Base-by-base conservation (phyloP, 1,284 basidiomycete species). In the Ganoderma sinense region DNA sequence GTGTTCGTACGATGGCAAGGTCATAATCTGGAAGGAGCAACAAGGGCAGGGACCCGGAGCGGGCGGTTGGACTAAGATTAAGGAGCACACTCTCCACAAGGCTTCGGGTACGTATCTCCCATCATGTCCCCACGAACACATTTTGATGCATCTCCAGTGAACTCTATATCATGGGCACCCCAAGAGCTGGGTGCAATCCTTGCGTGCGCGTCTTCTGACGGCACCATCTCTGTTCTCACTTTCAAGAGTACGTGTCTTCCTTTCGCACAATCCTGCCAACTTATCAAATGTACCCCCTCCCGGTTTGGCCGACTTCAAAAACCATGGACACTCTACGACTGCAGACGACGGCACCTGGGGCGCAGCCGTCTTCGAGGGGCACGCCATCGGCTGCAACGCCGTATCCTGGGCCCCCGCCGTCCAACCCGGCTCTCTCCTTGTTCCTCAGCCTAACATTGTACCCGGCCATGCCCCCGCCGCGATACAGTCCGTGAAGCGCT, bases 321-420 rank as follows among this genome's bases (percentile, higher is more conserved):
- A 33, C 33, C 33, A 36, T 23, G 33, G 41, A 16, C 29, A 26
- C 14, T 16, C 26, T 55, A 4, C n/a, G 48, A 4, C 55, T 63
- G 65, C 77, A 97, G 97, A 97, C 78, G 97, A 99, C 79, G 97
- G 97, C 62, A 96, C 97, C 69, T 98, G 97, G 91, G 95, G 94
- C 70, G 96, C 96, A 0, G 95, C 96, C 75, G 94, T 98, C 75
- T 98, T 99, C 84, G 93, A 95, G 61, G 98, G 94, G 0, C 97
- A 99, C 79, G 94, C 96, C 0, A 97, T 97, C 66, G 97, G 97
- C 59, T 98, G 96, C 82, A 99, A 99, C 78, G 96, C 97, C 63
- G 94, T 99, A 65, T 97, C 97, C 7, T 99, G 97, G 98, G 96
- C 97, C 0, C 97, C 97, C 0, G 95, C 96, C n/a, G 89, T 91